Conservation (phyloP, 2,329 filamentous ascomycete genomes). For the Penicillium concentricum region DNA sequence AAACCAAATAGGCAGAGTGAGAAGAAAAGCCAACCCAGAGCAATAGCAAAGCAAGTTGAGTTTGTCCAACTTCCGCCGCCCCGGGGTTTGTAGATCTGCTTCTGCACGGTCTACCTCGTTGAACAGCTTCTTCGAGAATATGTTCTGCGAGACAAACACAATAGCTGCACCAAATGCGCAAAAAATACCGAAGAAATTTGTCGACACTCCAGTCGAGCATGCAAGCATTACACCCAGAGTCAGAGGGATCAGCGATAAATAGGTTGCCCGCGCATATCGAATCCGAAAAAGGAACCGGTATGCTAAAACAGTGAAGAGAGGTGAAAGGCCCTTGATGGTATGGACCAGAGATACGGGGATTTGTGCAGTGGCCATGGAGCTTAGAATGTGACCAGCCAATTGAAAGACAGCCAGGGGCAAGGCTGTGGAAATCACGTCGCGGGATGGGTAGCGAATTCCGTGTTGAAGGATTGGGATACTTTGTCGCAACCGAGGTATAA, state of each 20-base stretch:
- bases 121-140: constrained; percentile 96
- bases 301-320: constrained; percentile 89
- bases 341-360: constrained; percentile 97
- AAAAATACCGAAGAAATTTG: constrained; percentile 84
- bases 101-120: constrained; percentile 88
- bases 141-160: constrained; percentile 97
- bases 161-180: constrained; percentile 87
- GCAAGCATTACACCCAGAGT: constrained; percentile 94
- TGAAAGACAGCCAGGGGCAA: constrained; percentile 92
- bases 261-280: constrained; percentile 81
- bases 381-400: constrained; percentile 88
- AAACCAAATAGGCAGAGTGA: constrained; percentile 90
- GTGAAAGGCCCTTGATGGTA: constrained; percentile 96
- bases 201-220: constrained; percentile 86
- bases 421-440: constrained; percentile 80
- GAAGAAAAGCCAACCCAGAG: constrained; percentile 84
- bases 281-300: constrained; percentile 90
- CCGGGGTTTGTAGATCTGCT: constrained; percentile 62
- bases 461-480: constrained; percentile 77
- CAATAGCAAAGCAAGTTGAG: constrained; percentile 96
- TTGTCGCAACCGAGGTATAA: constrained; percentile 69
- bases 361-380: constrained; percentile 87
- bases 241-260: constrained; percentile 83
- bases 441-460: constrained; percentile 76
- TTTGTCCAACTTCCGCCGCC: constrained; percentile 83